A percentile compares a stretch with the other conserved stretches of the same genome.
These are phyloP conservation scores for Pestalotiopsis sp. DNA, from an alignment of 2,329 filamentous ascomycete genomes.

Conservation along the genomic window DNA sequence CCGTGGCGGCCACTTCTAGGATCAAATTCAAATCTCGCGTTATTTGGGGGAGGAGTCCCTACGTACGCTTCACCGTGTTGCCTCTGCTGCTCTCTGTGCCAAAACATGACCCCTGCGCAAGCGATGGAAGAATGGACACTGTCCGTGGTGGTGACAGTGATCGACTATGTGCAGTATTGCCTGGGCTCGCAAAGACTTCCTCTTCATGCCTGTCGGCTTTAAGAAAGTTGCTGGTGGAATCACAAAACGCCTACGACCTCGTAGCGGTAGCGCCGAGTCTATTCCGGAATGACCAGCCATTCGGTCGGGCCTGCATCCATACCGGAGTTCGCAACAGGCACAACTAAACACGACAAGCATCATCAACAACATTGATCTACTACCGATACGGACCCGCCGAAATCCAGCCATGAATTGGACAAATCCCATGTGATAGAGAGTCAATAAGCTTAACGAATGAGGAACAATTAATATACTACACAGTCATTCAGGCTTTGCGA, in stretches of 20 bases:
- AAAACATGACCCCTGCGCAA: neutral
- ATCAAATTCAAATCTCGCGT: slow-evolving; percentile 7
- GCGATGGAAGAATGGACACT: neutral
- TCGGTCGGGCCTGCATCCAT: too few relatives aligned
- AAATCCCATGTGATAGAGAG: neutral
- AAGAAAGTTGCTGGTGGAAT: too few relatives aligned
- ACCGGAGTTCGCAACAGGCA: too few relatives aligned
- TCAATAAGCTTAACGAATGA: neutral
- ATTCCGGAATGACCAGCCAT: too few relatives aligned
- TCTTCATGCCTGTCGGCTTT: too few relatives aligned
- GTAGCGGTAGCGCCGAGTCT: too few relatives aligned
- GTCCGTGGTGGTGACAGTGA: neutral
- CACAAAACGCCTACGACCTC: too few relatives aligned
- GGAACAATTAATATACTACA: neutral
- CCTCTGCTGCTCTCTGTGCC: neutral
- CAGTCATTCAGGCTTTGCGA: neutral
- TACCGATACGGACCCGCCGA: neutral
- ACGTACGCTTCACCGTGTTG: neutral
- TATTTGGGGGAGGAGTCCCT: neutral
- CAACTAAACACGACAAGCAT: neutral
- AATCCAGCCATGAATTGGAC: neutral
- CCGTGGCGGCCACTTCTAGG: slow-evolving; percentile 3
- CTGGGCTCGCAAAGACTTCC: neutral
- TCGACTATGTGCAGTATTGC: neutral
- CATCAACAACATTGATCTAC: neutral